These are phyloP conservation scores for Didymella arachidicola DNA, from an alignment of 2,329 filamentous ascomycete species.

Conservation along the genomic window DNA sequence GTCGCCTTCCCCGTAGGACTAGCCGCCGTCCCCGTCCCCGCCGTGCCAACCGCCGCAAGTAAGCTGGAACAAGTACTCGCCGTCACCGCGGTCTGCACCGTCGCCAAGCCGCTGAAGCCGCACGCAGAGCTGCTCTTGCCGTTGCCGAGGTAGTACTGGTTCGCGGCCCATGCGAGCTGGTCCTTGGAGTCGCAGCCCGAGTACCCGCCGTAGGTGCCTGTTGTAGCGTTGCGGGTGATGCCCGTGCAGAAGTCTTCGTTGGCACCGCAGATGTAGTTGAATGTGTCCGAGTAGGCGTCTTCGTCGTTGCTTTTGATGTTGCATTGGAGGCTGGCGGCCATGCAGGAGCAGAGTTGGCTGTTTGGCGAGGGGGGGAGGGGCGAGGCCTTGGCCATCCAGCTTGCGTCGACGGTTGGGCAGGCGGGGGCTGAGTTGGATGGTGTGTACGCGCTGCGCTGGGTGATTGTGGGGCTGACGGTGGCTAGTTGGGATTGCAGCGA, in stretches of 20 bases:
- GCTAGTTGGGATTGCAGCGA: conserved; percentile 74
- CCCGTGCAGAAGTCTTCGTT: conserved; percentile 66
- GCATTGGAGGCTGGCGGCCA: conserved; percentile 76
- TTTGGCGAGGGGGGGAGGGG: conserved; percentile 84
- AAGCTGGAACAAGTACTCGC: conserved; percentile 63
- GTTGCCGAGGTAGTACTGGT: conserved; percentile 70
- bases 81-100: conserved; percentile 59
- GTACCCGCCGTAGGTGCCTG: conserved; percentile 76
- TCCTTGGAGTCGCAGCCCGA: conserved; percentile 75
- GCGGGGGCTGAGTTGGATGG: conserved; percentile 71
- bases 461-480: conserved; percentile 69
- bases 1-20: conserved; percentile 43
- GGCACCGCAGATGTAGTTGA: conserved; percentile 74
- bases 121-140: conserved; percentile 64
- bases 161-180: conserved; percentile 76
- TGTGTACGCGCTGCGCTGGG: conserved; percentile 71
- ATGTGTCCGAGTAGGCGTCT: conserved; percentile 70
- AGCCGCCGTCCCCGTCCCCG: conserved; percentile 62
- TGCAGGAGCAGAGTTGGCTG: conserved; percentile 81
- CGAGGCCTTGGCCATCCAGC: conserved; percentile 74
- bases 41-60: conserved; percentile 68
- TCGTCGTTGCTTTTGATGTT: conserved; percentile 67
- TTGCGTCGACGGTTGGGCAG: conserved; percentile 71
- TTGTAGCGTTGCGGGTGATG: conserved; percentile 71
- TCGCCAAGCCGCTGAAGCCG: conserved; percentile 72